Conservation (phyloP, 192 early-diverging fungal species). For the Paraglomus occultum region DNA sequence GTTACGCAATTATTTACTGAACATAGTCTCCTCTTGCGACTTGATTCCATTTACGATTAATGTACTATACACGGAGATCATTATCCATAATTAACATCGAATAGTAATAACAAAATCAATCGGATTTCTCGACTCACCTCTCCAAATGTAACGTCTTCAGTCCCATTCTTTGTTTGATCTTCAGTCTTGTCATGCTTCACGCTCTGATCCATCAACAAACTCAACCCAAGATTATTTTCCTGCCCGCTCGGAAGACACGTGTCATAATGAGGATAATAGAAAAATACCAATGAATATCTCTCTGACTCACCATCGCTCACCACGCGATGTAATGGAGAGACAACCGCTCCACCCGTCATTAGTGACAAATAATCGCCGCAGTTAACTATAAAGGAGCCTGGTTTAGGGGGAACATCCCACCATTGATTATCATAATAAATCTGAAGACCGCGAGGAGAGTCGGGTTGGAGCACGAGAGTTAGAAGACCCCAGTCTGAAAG, state of each 20-base stretch:
- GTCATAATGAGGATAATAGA: constrained; percentile 61
- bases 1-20: too few relatives aligned
- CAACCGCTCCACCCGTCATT: constrained; percentile 47
- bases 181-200: neutral
- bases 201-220: constrained; percentile 16
- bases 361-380: constrained; percentile 62
- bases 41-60: constrained; percentile 27
- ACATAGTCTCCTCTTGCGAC: neutral
- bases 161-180: neutral
- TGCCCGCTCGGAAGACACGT: constrained; percentile 43
- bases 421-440: constrained; percentile 43
- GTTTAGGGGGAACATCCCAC: constrained; percentile 47
- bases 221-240: constrained; percentile 19
- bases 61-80: neutral
- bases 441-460: constrained; percentile 49
- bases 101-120: neutral
- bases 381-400: constrained; percentile 56
- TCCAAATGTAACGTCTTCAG: neutral
- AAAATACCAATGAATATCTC: constrained; percentile 57
- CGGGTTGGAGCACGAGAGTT: constrained; percentile 53
- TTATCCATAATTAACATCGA: neutral
- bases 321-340: constrained; percentile 59
- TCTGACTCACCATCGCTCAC: constrained; percentile 43
- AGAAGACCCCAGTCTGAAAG: constrained; percentile 61
- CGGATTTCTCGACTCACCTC: neutral